Conservation (phyloP, 2,329 filamentous ascomycete species). For the Alternaria sp. region DNA sequence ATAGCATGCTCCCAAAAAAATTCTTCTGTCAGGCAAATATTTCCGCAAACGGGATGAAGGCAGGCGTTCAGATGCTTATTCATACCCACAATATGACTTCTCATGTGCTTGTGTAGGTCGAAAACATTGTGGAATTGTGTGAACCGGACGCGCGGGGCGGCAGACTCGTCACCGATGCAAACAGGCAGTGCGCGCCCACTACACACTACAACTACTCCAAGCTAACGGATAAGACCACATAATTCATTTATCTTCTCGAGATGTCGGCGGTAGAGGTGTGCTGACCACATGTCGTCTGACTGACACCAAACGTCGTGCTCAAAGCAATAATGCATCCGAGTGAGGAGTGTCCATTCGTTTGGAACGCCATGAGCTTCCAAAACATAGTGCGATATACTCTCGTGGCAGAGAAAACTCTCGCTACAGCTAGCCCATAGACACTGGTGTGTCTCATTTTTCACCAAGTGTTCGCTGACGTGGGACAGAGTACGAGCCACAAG, state of each 20-base stretch:
- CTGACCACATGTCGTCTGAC: neutral
- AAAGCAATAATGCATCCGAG: constrained; percentile 6
- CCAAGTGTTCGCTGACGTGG: neutral
- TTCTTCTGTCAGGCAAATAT: neutral
- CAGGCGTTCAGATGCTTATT: neutral
- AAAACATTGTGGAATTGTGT: constrained; percentile 3
- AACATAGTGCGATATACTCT: neutral
- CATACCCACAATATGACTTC: neutral
- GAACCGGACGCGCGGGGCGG: neutral
- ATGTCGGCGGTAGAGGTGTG: neutral
- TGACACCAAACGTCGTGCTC: constrained; percentile 5
- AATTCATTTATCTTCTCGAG: neutral
- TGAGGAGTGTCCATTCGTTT: constrained; percentile 2
- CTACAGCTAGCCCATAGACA: neutral
- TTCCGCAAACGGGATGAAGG: neutral
- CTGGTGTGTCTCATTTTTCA: neutral
- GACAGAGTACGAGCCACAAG: neutral
- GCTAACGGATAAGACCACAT: neutral
- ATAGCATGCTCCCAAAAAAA: neutral
- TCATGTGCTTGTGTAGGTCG: neutral
- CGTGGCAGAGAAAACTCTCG: neutral
- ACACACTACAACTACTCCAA: neutral
- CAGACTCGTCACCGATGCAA: neutral
- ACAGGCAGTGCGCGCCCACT: neutral
- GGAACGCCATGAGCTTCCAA: neutral